phyloP scores from a whole-genome alignment of 305 asterid species.

The Petunia hybrid region DNA sequence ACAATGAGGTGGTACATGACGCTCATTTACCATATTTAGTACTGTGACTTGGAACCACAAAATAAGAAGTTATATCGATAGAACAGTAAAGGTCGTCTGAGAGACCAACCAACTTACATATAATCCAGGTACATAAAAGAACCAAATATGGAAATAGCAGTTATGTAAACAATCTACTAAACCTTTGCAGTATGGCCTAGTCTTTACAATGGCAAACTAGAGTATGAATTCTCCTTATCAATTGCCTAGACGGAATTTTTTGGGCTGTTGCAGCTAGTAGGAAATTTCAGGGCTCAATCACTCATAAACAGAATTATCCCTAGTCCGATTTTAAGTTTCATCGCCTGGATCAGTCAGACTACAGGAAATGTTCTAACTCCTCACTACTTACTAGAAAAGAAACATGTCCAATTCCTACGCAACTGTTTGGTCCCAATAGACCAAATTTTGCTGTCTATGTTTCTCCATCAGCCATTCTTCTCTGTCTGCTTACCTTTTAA shows the following conservation, averaged over 20 bases:
- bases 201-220: not conserved
- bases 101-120: conserved; percentile 12
- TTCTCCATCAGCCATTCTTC: not conserved
- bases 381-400: not conserved
- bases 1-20: not conserved
- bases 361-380: not conserved
- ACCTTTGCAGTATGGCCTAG: not conserved
- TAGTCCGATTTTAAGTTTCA: not conserved
- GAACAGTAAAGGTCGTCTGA: not conserved
- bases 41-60: not conserved
- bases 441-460: not conserved
- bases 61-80: not conserved
- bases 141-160: conserved; percentile 21
- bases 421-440: not conserved
- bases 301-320: too few species aligned
- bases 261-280: too few species aligned
- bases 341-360: not conserved
- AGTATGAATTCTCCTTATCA: not conserved
- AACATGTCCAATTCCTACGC: not conserved
- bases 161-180: not conserved
- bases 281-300: too few species aligned
- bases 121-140: not conserved
- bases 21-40: not conserved
- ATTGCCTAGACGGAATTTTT: not conserved
- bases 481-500: not conserved